Percentiles rank a stretch among this genome's conserved stretches.
Conservation (phyloP, 2,329 filamentous ascomycete genomes). For the Colletotrichum sp. region DNA sequence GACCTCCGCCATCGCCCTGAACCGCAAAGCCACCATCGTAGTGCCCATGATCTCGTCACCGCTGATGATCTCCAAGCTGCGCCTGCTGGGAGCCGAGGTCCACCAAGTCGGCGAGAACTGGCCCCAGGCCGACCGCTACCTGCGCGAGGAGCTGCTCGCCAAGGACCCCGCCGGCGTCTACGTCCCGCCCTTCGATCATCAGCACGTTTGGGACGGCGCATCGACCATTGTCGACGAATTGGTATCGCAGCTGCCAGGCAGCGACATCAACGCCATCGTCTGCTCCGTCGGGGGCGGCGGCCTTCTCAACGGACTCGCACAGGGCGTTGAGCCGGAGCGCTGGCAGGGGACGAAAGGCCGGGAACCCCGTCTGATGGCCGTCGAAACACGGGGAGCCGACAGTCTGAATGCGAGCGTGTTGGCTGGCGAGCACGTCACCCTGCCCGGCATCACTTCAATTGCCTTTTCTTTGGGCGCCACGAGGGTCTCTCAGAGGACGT, state of each 20-base stretch:
- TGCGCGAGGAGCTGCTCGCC: constrained; percentile 63
- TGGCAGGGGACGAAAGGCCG: constrained; percentile 28
- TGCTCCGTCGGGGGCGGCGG: constrained; percentile 85
- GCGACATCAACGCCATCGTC: constrained; percentile 70
- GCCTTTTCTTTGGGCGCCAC: constrained; percentile 78
- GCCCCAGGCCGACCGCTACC: constrained; percentile 71
- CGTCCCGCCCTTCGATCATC: constrained; percentile 73
- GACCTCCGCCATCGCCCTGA: constrained; percentile 69
- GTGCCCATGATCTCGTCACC: constrained; percentile 70
- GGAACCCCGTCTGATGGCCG: constrained; percentile 65
- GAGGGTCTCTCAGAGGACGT: constrained; percentile 71
- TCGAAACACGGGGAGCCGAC: constrained; percentile 79
- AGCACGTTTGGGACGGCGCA: constrained; percentile 71
- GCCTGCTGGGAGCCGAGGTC: constrained; percentile 71
- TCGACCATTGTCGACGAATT: constrained; percentile 62
- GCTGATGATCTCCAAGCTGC: constrained; percentile 75
- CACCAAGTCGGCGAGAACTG: constrained; percentile 72
- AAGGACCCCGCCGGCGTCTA: constrained; percentile 63
- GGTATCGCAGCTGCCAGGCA: constrained; percentile 39
- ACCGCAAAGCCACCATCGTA: constrained; percentile 74
- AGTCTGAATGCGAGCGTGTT: constrained; percentile 68
- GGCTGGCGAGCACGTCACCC: constrained; percentile 61
- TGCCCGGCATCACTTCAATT: constrained; percentile 75
- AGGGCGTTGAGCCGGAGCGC: constrained; percentile 62
- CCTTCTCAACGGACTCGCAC: constrained; percentile 76